These are phyloP conservation scores for Tetraselmis chui DNA, from an alignment of 139 green algal genomes.

Conservation along the genomic window DNA sequence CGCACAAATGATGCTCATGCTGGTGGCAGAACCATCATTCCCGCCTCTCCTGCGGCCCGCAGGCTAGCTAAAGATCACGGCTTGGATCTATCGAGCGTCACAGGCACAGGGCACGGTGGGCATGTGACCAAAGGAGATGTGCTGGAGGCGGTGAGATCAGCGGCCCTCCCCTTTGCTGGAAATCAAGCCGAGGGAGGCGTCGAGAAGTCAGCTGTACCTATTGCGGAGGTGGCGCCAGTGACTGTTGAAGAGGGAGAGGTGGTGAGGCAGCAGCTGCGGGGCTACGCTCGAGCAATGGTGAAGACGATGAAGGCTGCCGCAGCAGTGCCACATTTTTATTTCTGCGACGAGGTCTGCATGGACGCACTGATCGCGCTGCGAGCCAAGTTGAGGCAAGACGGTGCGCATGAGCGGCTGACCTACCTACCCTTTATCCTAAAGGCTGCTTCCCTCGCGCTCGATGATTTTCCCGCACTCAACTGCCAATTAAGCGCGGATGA, in stretches of 20 bases:
- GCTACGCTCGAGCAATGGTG: constrained; percentile 70
- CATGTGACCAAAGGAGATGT: constrained; percentile 65
- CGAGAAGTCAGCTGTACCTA: too few species aligned
- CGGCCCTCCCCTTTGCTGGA: neutral
- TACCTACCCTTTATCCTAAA: constrained; percentile 83
- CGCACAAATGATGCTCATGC: too few species aligned
- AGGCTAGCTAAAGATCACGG: constrained; percentile 58
- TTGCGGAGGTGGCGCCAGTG: too few species aligned
- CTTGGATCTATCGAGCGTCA: constrained; percentile 47
- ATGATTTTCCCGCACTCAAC: constrained; percentile 68
- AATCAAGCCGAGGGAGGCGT: neutral
- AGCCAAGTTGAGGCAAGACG: constrained; percentile 25
- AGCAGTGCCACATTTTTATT: constrained; percentile 76
- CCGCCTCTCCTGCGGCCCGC: constrained; percentile 62
- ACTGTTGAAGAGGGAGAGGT: neutral
- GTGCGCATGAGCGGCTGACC: constrained; percentile 54
- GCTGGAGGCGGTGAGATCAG: constrained; percentile 28
- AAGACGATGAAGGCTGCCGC: constrained; percentile 58
- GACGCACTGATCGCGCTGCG: constrained; percentile 50
- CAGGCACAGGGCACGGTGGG: constrained; percentile 50
- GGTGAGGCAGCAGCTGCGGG: constrained; percentile 25
- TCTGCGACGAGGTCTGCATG: constrained; percentile 71
- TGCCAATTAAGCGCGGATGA: constrained; percentile 53
- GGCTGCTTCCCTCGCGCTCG: constrained; percentile 62
- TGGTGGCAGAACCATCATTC: constrained; percentile 16